phyloP scores from a whole-genome alignment of 768 basidiomycete species.

The Leccinum sublutescens region DNA sequence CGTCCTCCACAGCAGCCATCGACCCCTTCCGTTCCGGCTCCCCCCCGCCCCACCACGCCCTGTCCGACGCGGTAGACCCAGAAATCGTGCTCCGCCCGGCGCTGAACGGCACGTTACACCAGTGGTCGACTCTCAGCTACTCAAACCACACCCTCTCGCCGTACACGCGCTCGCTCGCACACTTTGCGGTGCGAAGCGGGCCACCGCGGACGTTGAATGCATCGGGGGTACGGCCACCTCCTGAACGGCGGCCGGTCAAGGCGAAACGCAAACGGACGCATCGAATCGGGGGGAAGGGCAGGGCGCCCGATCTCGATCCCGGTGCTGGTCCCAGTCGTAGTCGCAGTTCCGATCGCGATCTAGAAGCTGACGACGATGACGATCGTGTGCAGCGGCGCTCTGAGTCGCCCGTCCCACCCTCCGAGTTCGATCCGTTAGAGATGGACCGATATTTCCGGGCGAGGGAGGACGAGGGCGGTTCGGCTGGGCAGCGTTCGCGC shows the following conservation, averaged over 20 bases:
- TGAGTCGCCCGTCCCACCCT: slow-evolving; percentile 36
- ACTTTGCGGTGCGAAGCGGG: slow-evolving; percentile 89
- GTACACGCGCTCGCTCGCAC: slow-evolving; percentile 85
- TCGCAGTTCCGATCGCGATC: background rate
- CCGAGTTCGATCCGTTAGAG: slow-evolving; percentile 66
- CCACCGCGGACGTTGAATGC: slow-evolving; percentile 54
- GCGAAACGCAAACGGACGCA: slow-evolving; percentile 77
- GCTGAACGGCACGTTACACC: slow-evolving; percentile 75
- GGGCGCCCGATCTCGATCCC: background rate
- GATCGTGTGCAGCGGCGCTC: slow-evolving; percentile 23
- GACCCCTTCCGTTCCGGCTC: slow-evolving; percentile 37
- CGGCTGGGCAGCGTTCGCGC: background rate
- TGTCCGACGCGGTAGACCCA: slow-evolving; percentile 40
- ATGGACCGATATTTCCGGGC: slow-evolving; percentile 73
- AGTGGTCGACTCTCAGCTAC: slow-evolving; percentile 79
- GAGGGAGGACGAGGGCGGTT: slow-evolving; percentile 3
- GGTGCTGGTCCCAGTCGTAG: background rate
- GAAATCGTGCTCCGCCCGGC: slow-evolving; percentile 65
- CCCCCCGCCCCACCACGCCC: slow-evolving; percentile 31
- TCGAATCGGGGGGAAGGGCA: slow-evolving; percentile 44
- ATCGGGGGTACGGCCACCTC: slow-evolving; percentile 32
- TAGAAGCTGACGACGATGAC: background rate
- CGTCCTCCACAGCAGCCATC: slow-evolving; percentile 25
- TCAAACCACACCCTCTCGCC: slow-evolving; percentile 95
- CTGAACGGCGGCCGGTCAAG: slow-evolving; percentile 58